Conservation (phyloP, 768 basidiomycete species). For the Lactifluus subvellereus region DNA sequence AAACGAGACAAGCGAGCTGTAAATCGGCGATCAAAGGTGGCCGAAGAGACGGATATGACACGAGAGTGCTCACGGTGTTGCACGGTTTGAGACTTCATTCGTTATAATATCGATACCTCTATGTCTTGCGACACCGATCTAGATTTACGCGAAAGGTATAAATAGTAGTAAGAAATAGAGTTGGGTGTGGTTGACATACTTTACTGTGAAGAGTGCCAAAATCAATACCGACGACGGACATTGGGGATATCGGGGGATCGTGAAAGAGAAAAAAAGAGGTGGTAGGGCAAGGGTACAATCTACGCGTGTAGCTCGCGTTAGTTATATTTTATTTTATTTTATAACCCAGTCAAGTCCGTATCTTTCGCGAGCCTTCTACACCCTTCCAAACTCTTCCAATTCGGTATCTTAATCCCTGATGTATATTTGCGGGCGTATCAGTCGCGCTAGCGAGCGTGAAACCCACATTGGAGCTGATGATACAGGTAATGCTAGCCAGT, state of each 20-base stretch:
- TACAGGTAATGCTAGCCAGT: slow-evolving; percentile 14
- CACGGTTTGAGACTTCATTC: slow-evolving; percentile 96
- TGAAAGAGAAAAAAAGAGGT: not conserved
- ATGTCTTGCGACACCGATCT: slow-evolving; percentile 95
- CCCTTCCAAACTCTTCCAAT: slow-evolving; percentile 13
- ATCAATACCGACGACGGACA: slow-evolving; percentile 95
- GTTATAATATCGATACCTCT: slow-evolving; percentile 98
- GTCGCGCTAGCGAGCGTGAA: too few species aligned
- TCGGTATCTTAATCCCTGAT: not conserved
- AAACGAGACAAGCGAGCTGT: slow-evolving; percentile 90
- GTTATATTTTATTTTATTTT: slow-evolving; percentile 19
- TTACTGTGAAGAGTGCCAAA: slow-evolving; percentile 88
- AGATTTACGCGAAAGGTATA: slow-evolving; percentile 22
- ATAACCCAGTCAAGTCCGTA: slow-evolving; percentile 1
- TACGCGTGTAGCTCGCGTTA: not conserved
- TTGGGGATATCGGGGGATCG: slow-evolving; percentile 30
- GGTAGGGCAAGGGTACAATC: not conserved
- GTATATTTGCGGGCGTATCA: too few species aligned
- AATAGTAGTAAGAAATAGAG: not conserved
- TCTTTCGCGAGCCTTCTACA: slow-evolving; percentile 24
- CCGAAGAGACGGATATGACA: not conserved
- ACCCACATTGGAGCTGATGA: slow-evolving; percentile 7
- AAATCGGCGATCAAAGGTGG: not conserved
- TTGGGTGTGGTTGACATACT: slow-evolving; percentile 38
- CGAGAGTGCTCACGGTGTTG: slow-evolving; percentile 71